These are phyloP conservation scores for Coemansia sp. DNA, from an alignment of 192 early-diverging fungal species.

Conservation along the genomic window DNA sequence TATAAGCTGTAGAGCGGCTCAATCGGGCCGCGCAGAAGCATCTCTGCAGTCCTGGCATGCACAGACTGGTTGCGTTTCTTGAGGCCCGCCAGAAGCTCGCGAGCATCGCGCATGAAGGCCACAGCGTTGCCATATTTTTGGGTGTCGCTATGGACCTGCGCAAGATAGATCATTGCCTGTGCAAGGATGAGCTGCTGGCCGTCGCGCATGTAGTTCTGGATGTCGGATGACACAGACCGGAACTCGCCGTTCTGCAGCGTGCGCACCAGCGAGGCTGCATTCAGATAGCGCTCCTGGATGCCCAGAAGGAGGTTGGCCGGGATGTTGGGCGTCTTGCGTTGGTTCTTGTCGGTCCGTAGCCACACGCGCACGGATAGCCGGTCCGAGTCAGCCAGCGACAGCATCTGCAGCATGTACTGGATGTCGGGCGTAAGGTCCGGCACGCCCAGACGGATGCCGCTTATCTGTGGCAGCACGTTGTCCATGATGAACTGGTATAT, in stretches of 20 bases:
- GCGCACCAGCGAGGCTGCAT: constrained; percentile 34
- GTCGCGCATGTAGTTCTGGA: constrained; percentile 52
- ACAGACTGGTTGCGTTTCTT: constrained; percentile 47
- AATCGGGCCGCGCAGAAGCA: constrained; percentile 41
- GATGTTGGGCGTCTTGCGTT: constrained; percentile 44
- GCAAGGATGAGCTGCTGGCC: constrained; percentile 51
- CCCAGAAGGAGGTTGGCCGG: constrained; percentile 49
- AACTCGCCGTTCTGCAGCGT: constrained; percentile 48
- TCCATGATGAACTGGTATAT: constrained; percentile 49
- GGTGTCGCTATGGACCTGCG: constrained; percentile 50
- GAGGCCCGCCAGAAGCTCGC: constrained; percentile 40
- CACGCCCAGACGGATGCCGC: constrained; percentile 27
- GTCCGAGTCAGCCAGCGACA: constrained; percentile 52
- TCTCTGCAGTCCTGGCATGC: constrained; percentile 36
- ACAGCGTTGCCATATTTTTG: constrained; percentile 52
- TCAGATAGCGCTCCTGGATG: constrained; percentile 49
- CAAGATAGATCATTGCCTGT: constrained; percentile 54
- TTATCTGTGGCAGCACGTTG: constrained; percentile 36
- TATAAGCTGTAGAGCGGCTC: constrained; percentile 47
- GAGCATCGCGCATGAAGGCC: constrained; percentile 53
- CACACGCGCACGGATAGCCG: constrained; percentile 51
- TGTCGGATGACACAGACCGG: constrained; percentile 44
- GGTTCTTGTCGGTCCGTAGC: constrained; percentile 47
- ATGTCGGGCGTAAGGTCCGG: constrained; percentile 50
- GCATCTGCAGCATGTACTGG: constrained; percentile 53